Evolutionary conservation across 306 rosid genomes (phyloP).

Genomic region (Malus sylvestris): DNA sequence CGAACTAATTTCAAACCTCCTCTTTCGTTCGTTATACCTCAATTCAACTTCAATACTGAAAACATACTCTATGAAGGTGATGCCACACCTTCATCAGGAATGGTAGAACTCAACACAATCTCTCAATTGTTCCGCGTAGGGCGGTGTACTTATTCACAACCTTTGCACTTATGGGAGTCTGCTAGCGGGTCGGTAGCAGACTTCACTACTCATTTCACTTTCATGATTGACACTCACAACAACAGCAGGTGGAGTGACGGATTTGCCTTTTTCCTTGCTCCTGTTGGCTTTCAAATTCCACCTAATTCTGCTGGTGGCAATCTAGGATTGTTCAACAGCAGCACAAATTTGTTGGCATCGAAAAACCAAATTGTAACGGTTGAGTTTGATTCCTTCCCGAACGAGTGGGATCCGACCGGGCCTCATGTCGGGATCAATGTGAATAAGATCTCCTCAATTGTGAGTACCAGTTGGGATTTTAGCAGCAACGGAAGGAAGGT

Average conservation of each 20-base stretch:
- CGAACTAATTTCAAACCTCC: neutral
- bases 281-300: neutral
- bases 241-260: neutral
- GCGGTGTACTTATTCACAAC: neutral
- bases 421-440: conserved; percentile 8
- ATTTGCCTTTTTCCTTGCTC: conserved; percentile 18
- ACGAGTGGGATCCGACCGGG: neutral
- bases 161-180: conserved; percentile 14
- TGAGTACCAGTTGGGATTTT: neutral
- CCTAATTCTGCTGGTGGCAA: conserved; percentile 4
- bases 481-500: neutral
- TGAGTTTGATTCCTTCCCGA: conserved; percentile 13
- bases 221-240: neutral
- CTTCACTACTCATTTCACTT: conserved; percentile 14
- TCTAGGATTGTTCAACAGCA: conserved; percentile 12
- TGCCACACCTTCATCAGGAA: neutral
- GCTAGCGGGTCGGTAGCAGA: neutral
- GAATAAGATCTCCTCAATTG: neutral
- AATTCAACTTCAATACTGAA: neutral
- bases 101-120: neutral
- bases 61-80: neutral
- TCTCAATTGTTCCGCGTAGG: neutral
- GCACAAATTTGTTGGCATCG: neutral
- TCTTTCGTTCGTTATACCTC: neutral
- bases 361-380: conserved; percentile 10